Evolutionary conservation across 257 asterid genomes (phyloP).

Genomic region (Thymus mandschuricus): DNA sequence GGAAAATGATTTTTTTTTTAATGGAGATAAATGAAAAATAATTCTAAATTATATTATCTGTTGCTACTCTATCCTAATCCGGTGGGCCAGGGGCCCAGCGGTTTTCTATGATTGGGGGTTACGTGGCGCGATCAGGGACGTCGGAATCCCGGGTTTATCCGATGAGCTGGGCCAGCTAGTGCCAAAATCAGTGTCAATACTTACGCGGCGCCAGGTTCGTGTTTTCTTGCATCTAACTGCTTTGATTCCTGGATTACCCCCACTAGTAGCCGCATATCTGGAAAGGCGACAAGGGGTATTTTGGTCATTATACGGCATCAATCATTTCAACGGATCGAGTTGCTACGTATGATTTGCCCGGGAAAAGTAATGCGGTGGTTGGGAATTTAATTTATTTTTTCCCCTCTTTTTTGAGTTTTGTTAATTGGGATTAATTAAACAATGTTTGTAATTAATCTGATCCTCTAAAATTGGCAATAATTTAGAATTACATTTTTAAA

Average conservation of each 20-base stretch:
- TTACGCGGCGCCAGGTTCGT: conserved; percentile 76
- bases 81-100: conserved; percentile 36
- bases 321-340: conserved; percentile 33
- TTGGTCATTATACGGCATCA: conserved; percentile 13
- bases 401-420: not conserved
- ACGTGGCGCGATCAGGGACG: conserved; percentile 50
- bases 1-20: too few species aligned
- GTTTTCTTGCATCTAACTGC: conserved; percentile 32
- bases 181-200: conserved; percentile 36
- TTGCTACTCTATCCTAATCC: conserved; percentile 42
- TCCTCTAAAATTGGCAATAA: too few species aligned
- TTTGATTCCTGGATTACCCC: conserved; percentile 35
- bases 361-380: conserved; percentile 4
- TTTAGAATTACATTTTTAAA: too few species aligned
- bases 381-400: conserved; percentile 2
- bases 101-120: not conserved
- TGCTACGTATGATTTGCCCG: conserved; percentile 22
- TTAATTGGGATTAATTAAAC: too few species aligned
- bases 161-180: conserved; percentile 42
- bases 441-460: too few species aligned
- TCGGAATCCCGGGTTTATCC: conserved; percentile 41
- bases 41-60: conserved; percentile 10
- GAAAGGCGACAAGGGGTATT: conserved; percentile 31
- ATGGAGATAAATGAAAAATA: not conserved
- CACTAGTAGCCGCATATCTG: conserved; percentile 8